These are phyloP conservation scores for Lichtheimia hyalospora DNA, from an alignment of 371 early-diverging fungal species.

Conservation along the genomic window DNA sequence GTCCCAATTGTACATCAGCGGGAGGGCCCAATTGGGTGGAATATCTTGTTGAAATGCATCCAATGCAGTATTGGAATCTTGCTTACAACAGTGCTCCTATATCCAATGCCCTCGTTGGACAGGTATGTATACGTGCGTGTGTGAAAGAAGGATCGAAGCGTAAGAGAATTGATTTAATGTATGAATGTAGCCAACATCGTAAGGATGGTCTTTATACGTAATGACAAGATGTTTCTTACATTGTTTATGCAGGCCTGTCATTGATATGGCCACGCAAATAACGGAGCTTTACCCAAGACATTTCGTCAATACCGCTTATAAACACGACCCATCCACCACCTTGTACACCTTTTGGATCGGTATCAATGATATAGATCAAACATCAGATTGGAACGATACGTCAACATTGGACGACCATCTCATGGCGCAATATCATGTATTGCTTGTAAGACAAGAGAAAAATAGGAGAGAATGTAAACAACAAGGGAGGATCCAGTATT, in stretches of 20 bases:
- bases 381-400: slow-evolving; percentile 21
- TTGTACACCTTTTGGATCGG: slow-evolving; percentile 38
- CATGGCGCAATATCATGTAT: slow-evolving; percentile 17
- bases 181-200: background rate
- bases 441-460: slow-evolving; percentile 20
- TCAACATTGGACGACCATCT: slow-evolving; percentile 16
- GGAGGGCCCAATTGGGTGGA: slow-evolving; percentile 44
- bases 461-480: too few relatives aligned
- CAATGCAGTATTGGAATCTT: slow-evolving; percentile 35
- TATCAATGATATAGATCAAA: slow-evolving; percentile 41
- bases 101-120: slow-evolving; percentile 22
- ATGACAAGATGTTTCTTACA: background rate
- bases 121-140: slow-evolving; percentile 17
- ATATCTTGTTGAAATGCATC: slow-evolving; percentile 21
- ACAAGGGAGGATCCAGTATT: too few relatives aligned
- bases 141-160: too few relatives aligned
- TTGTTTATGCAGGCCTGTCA: slow-evolving; percentile 11
- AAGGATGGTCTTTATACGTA: background rate
- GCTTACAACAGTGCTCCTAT: slow-evolving; percentile 43
- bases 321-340: slow-evolving; percentile 14
- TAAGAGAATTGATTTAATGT: too few relatives aligned
- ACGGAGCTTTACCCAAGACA: slow-evolving; percentile 22
- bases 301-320: slow-evolving; percentile 15
- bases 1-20: slow-evolving; percentile 34
- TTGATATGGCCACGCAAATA: slow-evolving; percentile 34